Evolutionary conservation across 768 basidiomycete species (phyloP), one percentile per base, ranked within the genome.

Genomic region (Rhizopogon salebrosus): DNA sequence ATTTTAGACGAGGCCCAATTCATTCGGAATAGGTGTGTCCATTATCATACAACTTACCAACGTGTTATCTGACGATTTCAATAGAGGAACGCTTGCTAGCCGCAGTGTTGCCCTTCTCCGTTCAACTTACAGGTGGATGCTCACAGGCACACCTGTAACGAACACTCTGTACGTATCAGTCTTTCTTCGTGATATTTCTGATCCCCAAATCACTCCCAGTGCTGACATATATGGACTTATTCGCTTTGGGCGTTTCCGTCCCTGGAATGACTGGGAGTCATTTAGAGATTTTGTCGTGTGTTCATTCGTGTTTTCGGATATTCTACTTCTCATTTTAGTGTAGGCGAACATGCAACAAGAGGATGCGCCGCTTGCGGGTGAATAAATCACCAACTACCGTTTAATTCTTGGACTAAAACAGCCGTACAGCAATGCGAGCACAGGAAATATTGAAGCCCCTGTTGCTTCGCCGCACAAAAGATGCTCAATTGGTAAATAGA

Each of bases 1-100:
- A 72, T 92, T 51, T 77, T 87, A 3, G 91, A 93, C 58, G 91
- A 93, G 63, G 86, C 87, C 0, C 88, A 89, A 60, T 85, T 83
- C 60, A 84, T 87, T 57, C 78, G 86, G 23, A 88, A 87, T 59
- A 75, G 84, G 78, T 79, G 31, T 4, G 54, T 35, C 16, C 41
- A 34, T 5, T 43, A 27, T n/a, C 50, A 48, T 43, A 26, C 14
- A 31, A 31, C 45, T 9, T 49, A 14, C 35, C 35, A 48, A 34
- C n/a, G n/a, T n/a, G 9, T 3, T 40, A 26, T 16, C 36, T 42
- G 16, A 45, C 24, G 26, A 20, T 38, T 27, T 24, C 7, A 37
- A 6, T 55, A 84, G 82, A 34, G 66, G 69, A 10, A 86, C 85
- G 3, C 77, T 79, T 4, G 72, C 79, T 9, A 87, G 84, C 58